Evolutionary conservation across 352 stramenopile species (phyloP), one percentile per base, ranked within the genome.

Genomic region (Thalassiosira delicatula): DNA sequence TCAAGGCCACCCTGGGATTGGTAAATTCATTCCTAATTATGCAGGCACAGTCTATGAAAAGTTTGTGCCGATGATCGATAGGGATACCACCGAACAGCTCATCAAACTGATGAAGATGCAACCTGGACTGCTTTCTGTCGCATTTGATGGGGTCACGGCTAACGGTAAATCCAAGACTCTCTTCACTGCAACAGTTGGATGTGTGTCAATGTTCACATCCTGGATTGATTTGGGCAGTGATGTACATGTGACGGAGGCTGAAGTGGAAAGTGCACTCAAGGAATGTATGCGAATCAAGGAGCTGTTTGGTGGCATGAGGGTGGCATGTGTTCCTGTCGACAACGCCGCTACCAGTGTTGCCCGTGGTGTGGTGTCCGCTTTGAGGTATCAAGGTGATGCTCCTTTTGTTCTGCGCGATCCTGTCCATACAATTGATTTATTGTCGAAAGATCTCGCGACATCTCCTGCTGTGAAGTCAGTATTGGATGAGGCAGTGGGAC

Each of bases 141-240:
- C 42, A 8, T 35, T 60, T 4, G 65, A 73, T 54, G 65, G 65
- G 5, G 65, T 46, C 21, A 73, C 42, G 25, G 46, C 46, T 7
- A 73, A 73, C 54, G 42, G 44, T 9, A 73, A 73, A 30, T 46
- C 59, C n/a, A 73, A 73, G 32, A 73, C 61, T 27, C 7, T 73
- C 3, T 73, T 62, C 46, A 73, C 46, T 44, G 4, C 46, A 25
- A 42, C 65, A 14, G 61, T 62, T 21, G 65, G 42, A 37, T 5
- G n/a, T 2, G 46, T 44, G 19, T 62, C 40, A 11, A 46, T 73
- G 4, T 62, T 60, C 44, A 2, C 46, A 8, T 46, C 23, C 8
- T 62, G 27, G 23, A 51, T 46, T 9, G 65, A 73, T 27, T 25
- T 62, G 29, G 65, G 27, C 11, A 62, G 65, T n/a, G 14, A 62